Evolutionary conservation across 345 rosid genomes (phyloP).

Genomic region (Populus nigra): DNA sequence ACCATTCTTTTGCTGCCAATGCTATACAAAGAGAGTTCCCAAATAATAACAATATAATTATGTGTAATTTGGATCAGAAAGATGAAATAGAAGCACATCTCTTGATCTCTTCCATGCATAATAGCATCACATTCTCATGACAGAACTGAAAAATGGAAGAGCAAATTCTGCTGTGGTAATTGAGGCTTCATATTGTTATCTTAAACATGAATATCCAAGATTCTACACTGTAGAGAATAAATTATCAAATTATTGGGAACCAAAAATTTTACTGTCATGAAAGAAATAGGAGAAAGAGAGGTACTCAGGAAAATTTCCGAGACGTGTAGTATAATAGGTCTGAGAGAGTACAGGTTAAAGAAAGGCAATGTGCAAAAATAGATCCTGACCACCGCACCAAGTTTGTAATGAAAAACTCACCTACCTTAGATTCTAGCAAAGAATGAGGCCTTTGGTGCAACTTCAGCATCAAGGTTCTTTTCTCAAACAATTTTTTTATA

Average conservation of each 20-base stretch:
- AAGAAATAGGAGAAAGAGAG: not conserved
- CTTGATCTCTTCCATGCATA: not conserved
- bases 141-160: not conserved
- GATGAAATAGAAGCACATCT: not conserved
- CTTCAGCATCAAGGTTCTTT: not conserved
- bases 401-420: not conserved
- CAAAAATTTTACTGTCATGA: not conserved
- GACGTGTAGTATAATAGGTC: not conserved
- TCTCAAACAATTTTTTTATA: not conserved
- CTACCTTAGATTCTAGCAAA: slow-evolving; percentile 5
- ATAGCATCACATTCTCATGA: not conserved
- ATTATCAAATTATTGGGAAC: not conserved
- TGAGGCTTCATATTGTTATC: not conserved
- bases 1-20: not conserved
- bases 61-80: not conserved
- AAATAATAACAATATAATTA: not conserved
- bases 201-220: too few relatives aligned
- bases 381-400: not conserved
- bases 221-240: not conserved
- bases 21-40: not conserved
- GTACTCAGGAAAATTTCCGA: not conserved
- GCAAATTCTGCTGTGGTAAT: not conserved
- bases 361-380: not conserved
- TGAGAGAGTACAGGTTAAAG: not conserved
- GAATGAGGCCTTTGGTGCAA: not conserved